Percentiles rank a stretch among this genome's conserved stretches.
These are phyloP conservation scores for Melampsora larici-populina DNA, from an alignment of 1,284 basidiomycete species.

Conservation along the genomic window DNA sequence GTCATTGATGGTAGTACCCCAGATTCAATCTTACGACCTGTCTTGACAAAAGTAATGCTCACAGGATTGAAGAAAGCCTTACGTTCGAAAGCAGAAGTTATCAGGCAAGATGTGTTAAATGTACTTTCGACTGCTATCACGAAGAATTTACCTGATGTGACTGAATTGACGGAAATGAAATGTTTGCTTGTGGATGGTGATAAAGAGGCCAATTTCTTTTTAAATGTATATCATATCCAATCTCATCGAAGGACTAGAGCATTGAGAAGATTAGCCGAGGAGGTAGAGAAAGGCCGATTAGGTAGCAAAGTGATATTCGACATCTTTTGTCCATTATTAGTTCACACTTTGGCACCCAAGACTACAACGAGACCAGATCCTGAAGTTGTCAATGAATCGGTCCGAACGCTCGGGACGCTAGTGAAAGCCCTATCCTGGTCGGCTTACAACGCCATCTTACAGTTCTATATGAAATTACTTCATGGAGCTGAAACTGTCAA, in stretches of 20 bases:
- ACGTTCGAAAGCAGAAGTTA: constrained; percentile 76
- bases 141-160: constrained; percentile 62
- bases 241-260: constrained; percentile 85
- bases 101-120: constrained; percentile 78
- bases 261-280: constrained; percentile 76
- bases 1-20: constrained; percentile 27
- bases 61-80: constrained; percentile 79
- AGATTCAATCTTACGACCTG: constrained; percentile 20
- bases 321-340: constrained; percentile 80
- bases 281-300: constrained; percentile 68
- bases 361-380: constrained; percentile 72
- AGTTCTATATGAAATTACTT: constrained; percentile 74
- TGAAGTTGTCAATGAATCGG: constrained; percentile 85
- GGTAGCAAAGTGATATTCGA: constrained; percentile 73
- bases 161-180: constrained; percentile 70
- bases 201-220: constrained; percentile 94
- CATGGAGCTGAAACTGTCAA: constrained; percentile 62
- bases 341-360: constrained; percentile 69
- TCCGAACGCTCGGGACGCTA: constrained; percentile 71
- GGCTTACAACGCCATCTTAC: constrained; percentile 75
- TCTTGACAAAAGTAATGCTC: constrained; percentile 67
- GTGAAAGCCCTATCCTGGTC: constrained; percentile 76
- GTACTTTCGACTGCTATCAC: constrained; percentile 75
- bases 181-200: constrained; percentile 82
- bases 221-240: constrained; percentile 93